Conservation (phyloP, 2,329 filamentous ascomycete species). For the Claviceps pazoutovae region DNA sequence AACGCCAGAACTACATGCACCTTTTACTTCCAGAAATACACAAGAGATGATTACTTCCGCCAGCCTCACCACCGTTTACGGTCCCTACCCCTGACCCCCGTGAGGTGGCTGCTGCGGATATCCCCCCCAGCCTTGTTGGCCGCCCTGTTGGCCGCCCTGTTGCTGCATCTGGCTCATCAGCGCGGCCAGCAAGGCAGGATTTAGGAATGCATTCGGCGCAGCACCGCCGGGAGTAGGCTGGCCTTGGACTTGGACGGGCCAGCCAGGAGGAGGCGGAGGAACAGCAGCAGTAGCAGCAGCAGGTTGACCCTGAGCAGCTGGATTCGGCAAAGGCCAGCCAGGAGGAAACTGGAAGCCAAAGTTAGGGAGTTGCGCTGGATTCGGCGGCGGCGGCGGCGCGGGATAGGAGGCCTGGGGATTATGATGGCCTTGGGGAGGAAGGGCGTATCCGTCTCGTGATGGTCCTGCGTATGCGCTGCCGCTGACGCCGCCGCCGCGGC, state of each 20-base stretch:
- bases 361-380: conserved; percentile 14
- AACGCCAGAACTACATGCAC: neutral
- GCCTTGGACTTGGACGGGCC: conserved; percentile 10
- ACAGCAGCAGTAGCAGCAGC: conserved; percentile 16
- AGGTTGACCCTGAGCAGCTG: conserved; percentile 1
- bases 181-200: conserved; percentile 42
- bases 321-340: conserved; percentile 24
- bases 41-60: neutral
- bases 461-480: conserved; percentile 10
- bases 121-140: conserved; percentile 13
- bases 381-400: conserved; percentile 12
- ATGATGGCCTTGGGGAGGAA: conserved; percentile 19
- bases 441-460: conserved; percentile 26
- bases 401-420: conserved; percentile 17
- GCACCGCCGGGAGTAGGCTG: conserved; percentile 23
- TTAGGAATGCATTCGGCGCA: conserved; percentile 27
- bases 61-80: neutral
- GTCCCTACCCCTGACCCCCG: conserved; percentile 5
- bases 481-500: conserved; percentile 25
- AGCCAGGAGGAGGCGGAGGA: conserved; percentile 27
- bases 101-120: conserved; percentile 15
- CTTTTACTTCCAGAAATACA: neutral
- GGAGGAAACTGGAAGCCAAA: conserved; percentile 32
- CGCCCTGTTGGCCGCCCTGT: conserved; percentile 16
- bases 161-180: conserved; percentile 31